These are phyloP conservation scores for Fallopia convolvulus DNA, from an alignment of 148 eudicot genomes.

Conservation along the genomic window DNA sequence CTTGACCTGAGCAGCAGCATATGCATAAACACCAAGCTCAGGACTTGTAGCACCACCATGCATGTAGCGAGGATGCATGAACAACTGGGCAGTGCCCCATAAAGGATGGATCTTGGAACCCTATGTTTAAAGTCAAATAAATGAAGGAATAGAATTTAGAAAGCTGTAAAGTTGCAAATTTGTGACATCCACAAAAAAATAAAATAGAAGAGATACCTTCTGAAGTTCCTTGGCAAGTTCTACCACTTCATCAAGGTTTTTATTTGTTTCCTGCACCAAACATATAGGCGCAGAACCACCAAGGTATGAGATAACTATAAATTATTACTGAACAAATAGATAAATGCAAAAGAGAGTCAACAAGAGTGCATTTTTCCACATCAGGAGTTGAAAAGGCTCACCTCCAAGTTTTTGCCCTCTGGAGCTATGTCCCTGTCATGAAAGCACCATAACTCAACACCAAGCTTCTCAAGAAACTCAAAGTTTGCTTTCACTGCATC, in stretches of 20 bases:
- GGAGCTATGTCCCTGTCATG: conserved; percentile 99
- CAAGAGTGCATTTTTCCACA: no score
- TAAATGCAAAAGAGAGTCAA: background rate
- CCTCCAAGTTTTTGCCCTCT: conserved; percentile 79
- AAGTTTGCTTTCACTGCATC: conserved; percentile 93
- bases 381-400: conserved; percentile 15
- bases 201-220: conserved; percentile 34
- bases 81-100: conserved; percentile 99
- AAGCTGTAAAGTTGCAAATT: no score
- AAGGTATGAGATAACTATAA: no score
- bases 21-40: conserved; percentile 81
- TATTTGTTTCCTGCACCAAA: conserved; percentile 64
- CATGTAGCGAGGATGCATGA: conserved; percentile 94
- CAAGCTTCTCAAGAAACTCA: conserved; percentile 91
- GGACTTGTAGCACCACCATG: conserved; percentile 97
- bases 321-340: background rate
- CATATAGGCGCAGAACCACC: background rate
- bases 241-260: conserved; percentile 87
- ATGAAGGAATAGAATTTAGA: no score
- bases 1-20: conserved; percentile 95
- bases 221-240: conserved; percentile 78
- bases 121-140: conserved; percentile 27
- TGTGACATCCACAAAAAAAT: background rate
- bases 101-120: conserved; percentile 20
- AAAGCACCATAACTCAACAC: conserved; percentile 94